Base-by-base conservation (phyloP, 805 yeast genomes). In the Zygotorulaspora chibaensis region DNA sequence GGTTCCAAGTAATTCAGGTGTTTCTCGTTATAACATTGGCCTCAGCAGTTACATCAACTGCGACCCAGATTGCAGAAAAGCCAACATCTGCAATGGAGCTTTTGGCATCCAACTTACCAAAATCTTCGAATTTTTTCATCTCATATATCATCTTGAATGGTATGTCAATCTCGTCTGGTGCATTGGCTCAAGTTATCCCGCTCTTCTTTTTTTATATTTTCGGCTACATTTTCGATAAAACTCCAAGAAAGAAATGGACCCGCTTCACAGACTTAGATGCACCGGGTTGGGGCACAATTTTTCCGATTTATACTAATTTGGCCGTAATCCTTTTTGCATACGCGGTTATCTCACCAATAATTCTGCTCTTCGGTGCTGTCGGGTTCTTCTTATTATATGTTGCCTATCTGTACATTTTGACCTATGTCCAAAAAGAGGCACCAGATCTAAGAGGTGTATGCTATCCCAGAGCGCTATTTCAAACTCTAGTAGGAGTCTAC, bases 381-480 rank as follows among this genome's bases (percentile, higher is more conserved):
- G 85, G 90, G 1, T 90, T 88, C 66, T 68, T 74, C 40, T 66
- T 89, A 48, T 64, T 88, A 20, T 91, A 83, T 72, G 64, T 90
- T 53, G 88, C 95, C 1, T 87, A 79, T 69, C 65, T 83, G 57
- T 83, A 91, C 75, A 89, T 84, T 66, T 70, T 86, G 55, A 74
- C 83, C 23, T 91, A 87, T 67, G 83, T 85, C 23, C 75, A 71
- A 52, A 72, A 75, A 37, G 88, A 83, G 56, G 71, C 81, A 15
- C 72, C 86, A 15, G 95, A 90, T 59, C 70, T 81, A 15, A 75
- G 91, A 59, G 99, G 99, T 43, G 69, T 74, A 40, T 83, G 84
- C 69, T 93, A 89, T 63, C 93, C 96, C 50, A 79, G 87, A 51
- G 96, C 97, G 2, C 66, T 91, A 42, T 85, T 81, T 71, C 97